These are phyloP conservation scores for Iris pallida DNA, from an alignment of 116 monocot genomes.

Conservation along the genomic window DNA sequence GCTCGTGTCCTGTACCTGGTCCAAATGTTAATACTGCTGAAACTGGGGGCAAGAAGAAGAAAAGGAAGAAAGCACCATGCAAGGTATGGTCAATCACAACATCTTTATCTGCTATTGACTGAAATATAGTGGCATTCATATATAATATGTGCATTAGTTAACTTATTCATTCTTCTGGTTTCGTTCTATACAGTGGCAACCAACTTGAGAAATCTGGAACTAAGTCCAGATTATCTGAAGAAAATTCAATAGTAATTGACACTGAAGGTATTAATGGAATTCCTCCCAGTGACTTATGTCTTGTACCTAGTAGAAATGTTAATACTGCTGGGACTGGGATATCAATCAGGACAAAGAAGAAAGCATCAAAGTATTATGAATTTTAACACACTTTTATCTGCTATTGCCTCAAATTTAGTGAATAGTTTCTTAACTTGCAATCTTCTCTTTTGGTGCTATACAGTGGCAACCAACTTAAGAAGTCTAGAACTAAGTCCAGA, in stretches of 20 bases:
- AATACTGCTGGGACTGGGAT: not conserved
- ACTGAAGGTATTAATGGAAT: not conserved
- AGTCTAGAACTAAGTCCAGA: conserved; percentile 17
- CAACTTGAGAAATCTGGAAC: conserved; percentile 6
- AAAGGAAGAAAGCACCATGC: conserved; percentile 8
- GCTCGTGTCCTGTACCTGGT: conserved; percentile 7
- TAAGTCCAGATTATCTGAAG: conserved; percentile 11
- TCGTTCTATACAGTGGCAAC: conserved; percentile 1
- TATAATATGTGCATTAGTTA: not conserved
- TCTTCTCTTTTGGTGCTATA: not conserved
- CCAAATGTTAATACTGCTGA: conserved; percentile 7
- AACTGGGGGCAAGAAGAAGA: not conserved
- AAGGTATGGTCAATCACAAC: conserved; percentile 10
- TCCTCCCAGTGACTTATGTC: not conserved
- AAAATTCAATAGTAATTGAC: not conserved
- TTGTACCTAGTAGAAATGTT: conserved; percentile 9
- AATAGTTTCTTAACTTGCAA: not conserved
- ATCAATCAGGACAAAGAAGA: conserved; percentile 11
- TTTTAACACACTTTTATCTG: not conserved
- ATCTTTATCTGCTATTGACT: not conserved
- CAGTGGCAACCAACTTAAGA: conserved; percentile 10
- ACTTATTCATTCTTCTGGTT: not conserved
- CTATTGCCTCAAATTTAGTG: not conserved
- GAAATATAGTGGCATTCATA: not conserved
- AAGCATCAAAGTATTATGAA: conserved; percentile 11